Conservation (phyloP, 2,329 filamentous ascomycete species). For the Curvularia sp. region DNA sequence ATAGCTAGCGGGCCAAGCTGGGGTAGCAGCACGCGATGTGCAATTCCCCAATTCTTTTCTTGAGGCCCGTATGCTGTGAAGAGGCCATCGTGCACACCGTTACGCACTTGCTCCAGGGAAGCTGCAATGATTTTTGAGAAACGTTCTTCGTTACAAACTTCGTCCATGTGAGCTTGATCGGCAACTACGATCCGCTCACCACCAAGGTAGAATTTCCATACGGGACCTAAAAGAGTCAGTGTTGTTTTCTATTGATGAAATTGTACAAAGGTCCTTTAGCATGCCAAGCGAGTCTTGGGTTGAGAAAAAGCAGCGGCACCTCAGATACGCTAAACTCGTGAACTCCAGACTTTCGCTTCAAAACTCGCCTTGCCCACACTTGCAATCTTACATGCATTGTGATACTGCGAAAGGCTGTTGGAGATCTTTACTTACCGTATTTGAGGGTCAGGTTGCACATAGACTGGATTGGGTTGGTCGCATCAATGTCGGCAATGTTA, state of each 20-base stretch:
- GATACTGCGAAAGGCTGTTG: too few relatives aligned
- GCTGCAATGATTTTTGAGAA: conserved; percentile 44
- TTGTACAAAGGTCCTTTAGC: too few relatives aligned
- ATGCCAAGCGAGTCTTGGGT: background rate
- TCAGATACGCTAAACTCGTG: background rate
- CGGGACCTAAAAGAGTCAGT: conserved; percentile 34
- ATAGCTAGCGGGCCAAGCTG: conserved; percentile 75
- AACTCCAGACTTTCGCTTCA: background rate
- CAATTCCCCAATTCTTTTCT: conserved; percentile 59
- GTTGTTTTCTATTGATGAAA: background rate
- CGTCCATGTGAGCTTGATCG: conserved; percentile 48
- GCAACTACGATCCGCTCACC: conserved; percentile 42
- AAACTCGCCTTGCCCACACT: background rate
- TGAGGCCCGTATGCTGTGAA: conserved; percentile 52
- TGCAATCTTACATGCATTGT: background rate
- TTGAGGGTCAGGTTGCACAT: conserved; percentile 66
- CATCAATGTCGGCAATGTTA: conserved; percentile 69
- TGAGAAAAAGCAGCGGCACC: background rate
- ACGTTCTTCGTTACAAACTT: conserved; percentile 50
- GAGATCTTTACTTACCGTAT: conserved; percentile 61
- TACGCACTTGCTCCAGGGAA: conserved; percentile 43
- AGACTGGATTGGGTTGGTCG: conserved; percentile 63
- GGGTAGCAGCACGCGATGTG: conserved; percentile 70
- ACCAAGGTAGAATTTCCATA: conserved; percentile 44
- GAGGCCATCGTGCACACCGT: conserved; percentile 50